Evolutionary conservation across 2,329 filamentous ascomycete genomes (phyloP), one percentile per base, ranked within the genome.

Genomic region (Claviceps digitariae): DNA sequence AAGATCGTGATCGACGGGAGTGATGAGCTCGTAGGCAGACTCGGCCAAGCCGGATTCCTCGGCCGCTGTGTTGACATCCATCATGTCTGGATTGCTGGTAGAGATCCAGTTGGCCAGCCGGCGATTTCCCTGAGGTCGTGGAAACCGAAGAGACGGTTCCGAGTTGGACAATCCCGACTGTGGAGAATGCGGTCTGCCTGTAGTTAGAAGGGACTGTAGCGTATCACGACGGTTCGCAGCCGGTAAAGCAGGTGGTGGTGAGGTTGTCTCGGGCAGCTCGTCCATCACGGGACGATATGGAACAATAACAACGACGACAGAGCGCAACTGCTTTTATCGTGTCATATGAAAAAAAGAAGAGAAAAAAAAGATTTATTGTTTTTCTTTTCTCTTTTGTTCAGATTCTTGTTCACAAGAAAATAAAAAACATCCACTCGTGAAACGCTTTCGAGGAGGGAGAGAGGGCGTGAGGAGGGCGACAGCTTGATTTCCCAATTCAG

Each of bases 51-150:
- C 79, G 63, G 76, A 73, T 57, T 74, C 72, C 43, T 76, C 73
- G 54, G 72, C 69, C 29, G 67, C 67, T 52, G 63, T 67, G 40
- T 68, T 67, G 23, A 71, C 66, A 57, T 70, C 71, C 75, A 79
- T 79, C 57, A 81, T 78, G 66, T 78, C 73, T 51, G 76, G 76
- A 31, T 77, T 73, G 60, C 77, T 81, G 52, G 72, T 74, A 7
- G 76, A 79, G 49, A 82, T 70, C 78, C 78, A 82, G 70, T 77
- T 75, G 60, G 78, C 78, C 43, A 82, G 74, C 50, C 72, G 69
- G 53, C 72, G 71, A 58, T 74, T 81, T 52, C 76, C 79, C 61
- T 75, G 71, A 0, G 79, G 78, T 45, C 69, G 72, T 53, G 79
- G 79, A 53, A 82, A 82, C 54, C 77, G 74, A 47, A 82, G 71